These are phyloP conservation scores for Aaosphaeria pasadenensis DNA, from an alignment of 2,329 filamentous ascomycete species.

Conservation along the genomic window DNA sequence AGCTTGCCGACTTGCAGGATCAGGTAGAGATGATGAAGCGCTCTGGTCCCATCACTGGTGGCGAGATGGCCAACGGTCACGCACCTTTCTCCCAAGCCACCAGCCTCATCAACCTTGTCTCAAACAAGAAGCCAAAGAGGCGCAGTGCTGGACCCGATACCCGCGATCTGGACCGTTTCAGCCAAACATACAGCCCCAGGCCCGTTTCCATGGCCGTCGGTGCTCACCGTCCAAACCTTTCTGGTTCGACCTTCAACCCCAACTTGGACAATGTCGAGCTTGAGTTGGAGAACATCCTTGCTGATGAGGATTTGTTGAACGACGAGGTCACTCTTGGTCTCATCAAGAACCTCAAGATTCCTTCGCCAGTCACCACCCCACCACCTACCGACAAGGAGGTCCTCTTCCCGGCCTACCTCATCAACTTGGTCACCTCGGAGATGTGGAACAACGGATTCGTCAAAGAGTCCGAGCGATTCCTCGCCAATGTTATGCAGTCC, in stretches of 20 bases:
- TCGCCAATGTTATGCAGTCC: conserved; percentile 99
- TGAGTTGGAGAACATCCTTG: conserved; percentile 89
- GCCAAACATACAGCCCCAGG: conserved; percentile 86
- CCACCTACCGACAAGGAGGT: conserved; percentile 98
- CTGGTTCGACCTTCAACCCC: conserved; percentile 74
- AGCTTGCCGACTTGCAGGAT: conserved; percentile 86
- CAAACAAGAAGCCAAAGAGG: conserved; percentile 94
- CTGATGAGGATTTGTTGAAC: conserved; percentile 92
- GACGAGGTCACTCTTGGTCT: conserved; percentile 96
- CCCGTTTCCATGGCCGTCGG: conserved; percentile 92
- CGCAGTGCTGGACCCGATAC: conserved; percentile 86
- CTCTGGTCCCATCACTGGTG: conserved; percentile 64
- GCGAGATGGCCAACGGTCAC: conserved; percentile 64
- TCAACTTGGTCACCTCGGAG: conserved; percentile 97
- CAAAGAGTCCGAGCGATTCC: conserved; percentile 97
- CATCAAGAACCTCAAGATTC: conserved; percentile 95
- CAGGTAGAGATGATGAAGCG: conserved; percentile 86
- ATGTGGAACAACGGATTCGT: conserved; percentile 99
- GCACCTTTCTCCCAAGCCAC: conserved; percentile 49
- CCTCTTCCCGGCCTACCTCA: conserved; percentile 96
- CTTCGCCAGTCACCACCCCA: conserved; percentile 78
- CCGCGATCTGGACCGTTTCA: conserved; percentile 85
- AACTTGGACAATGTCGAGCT: conserved; percentile 88
- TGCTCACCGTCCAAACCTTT: conserved; percentile 68
- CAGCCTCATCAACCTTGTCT: conserved; percentile 93